Percentiles rank a stretch among this genome's conserved stretches.
These are phyloP conservation scores for Scenedesmus sp. DNA, from an alignment of 163 green algal species.

Conservation along the genomic window DNA sequence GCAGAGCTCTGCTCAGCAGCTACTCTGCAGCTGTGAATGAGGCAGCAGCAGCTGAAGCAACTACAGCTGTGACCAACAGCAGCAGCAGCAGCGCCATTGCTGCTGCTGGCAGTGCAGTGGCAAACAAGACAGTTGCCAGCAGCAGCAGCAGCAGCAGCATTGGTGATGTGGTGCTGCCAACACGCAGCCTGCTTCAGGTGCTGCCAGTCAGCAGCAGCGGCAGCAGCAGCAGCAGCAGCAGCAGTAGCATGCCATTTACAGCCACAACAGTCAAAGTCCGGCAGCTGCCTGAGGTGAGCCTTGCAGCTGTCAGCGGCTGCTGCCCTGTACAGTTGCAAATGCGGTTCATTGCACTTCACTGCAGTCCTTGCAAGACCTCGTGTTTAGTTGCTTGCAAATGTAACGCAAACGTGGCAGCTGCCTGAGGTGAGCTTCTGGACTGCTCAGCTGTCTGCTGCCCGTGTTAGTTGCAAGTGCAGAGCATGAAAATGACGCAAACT, in stretches of 20 bases:
- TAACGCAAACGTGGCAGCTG: not conserved
- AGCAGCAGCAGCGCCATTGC: not conserved
- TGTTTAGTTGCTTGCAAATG: not conserved
- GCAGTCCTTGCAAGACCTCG: not conserved
- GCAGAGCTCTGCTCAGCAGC: not conserved
- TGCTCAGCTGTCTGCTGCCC: not conserved
- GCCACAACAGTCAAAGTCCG: not conserved
- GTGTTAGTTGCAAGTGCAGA: not conserved
- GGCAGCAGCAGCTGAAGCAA: not conserved
- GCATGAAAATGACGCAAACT: too few species aligned
- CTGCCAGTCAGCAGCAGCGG: not conserved
- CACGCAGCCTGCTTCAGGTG: not conserved
- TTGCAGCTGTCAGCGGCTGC: too few species aligned
- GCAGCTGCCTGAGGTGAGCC: conserved; percentile 5
- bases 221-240: not conserved
- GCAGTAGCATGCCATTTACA: not conserved
- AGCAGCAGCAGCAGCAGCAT: not conserved
- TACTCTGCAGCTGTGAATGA: not conserved
- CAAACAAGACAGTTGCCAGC: not conserved
- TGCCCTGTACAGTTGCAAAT: too few species aligned
- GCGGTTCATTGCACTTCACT: too few species aligned
- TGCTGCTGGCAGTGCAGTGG: not conserved
- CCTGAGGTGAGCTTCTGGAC: not conserved
- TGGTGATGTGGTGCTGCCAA: not conserved
- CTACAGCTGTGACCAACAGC: not conserved